Evolutionary conservation across 129 eudicot genomes (phyloP), one percentile per base, ranked within the genome.

Genomic region (Erigeron canadensis): DNA sequence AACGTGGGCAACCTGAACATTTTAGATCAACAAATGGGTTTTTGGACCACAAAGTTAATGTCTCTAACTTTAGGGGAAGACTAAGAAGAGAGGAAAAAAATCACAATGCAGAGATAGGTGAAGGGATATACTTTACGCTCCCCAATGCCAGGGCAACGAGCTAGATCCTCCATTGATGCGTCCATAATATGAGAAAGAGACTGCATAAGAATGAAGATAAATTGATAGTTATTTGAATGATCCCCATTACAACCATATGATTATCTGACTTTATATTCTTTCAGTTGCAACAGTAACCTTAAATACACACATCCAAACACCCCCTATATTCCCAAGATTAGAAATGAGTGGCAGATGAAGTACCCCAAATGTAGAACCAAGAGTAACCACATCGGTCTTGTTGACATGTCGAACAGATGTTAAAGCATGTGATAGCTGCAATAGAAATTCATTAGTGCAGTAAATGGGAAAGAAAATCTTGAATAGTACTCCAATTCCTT

Each of bases 301-400:
- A 10, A 40, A 8, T 18, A 58, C 63, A 58, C 17, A 58, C 41
- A 69, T 54, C 64, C 51, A 69, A 51, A 18, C 51, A 58, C 18
- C 50, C 41, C 69, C 48, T 64, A 53, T 23, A 2, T 28, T 62
- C 67, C 39, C 47, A 71, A 64, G 70, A 50, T 64, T 63, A 78
- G 41, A 76, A 56, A 47, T 34, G 23, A 8, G 28, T 43, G 53
- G 61, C 7, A 61, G 50, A 44, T 46, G 44, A 64, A 40, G 75
- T 91, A 94, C 99, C 91, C 97, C 99, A 69, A 94, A 94, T 60
- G 99, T 89, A 74, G 99, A 94, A 17, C 99, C 99, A 66, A 94
- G 93, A 67, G 99, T 94, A 66, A 94, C 97, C 78, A 90, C 97
- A 81, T 94, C 99, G 58, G 99, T 90, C 85, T 90, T 94, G 78